Evolutionary conservation across 805 yeast species (phyloP).

Genomic region (Starmerella floricola): DNA sequence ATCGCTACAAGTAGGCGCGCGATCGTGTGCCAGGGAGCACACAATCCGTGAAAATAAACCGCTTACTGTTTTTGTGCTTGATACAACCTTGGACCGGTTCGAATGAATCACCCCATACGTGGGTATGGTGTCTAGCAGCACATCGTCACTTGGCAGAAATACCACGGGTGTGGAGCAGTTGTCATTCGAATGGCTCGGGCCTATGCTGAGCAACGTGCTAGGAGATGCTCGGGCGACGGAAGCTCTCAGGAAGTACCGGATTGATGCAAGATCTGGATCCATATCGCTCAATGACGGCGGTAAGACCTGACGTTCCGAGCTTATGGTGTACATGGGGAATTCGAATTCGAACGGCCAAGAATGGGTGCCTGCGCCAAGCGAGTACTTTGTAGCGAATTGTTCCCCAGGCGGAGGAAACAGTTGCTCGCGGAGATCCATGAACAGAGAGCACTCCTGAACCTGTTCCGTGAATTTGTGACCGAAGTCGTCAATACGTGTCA

Average conservation of each 20-base stretch:
- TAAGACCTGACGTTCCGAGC: background rate
- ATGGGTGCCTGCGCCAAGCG: slow-evolving; percentile 29
- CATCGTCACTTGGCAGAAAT: slow-evolving; percentile 36
- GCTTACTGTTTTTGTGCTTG: slow-evolving; percentile 13
- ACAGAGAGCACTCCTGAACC: slow-evolving; percentile 21
- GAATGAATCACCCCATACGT: slow-evolving; percentile 18
- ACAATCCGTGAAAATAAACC: slow-evolving; percentile 16
- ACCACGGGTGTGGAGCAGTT: slow-evolving; percentile 24
- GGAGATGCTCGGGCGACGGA: background rate
- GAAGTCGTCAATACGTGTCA: slow-evolving; percentile 24
- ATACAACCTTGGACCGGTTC: slow-evolving; percentile 7
- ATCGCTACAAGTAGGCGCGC: slow-evolving; percentile 11
- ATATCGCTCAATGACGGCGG: slow-evolving; percentile 20
- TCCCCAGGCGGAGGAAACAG: slow-evolving; percentile 30
- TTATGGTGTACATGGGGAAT: slow-evolving; percentile 22
- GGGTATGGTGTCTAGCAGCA: slow-evolving; percentile 11
- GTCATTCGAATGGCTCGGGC: background rate
- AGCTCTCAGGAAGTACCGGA: slow-evolving; percentile 13
- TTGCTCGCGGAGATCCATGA: slow-evolving; percentile 25
- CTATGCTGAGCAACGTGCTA: background rate
- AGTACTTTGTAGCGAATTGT: slow-evolving; percentile 22
- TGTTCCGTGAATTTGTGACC: slow-evolving; percentile 20
- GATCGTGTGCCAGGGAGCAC: slow-evolving; percentile 17
- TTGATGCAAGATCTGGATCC: slow-evolving; percentile 11
- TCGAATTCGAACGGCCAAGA: slow-evolving; percentile 28